Evolutionary conservation across 2,329 filamentous ascomycete species (phyloP).

Genomic region (Ophiosphaerella korrae): DNA sequence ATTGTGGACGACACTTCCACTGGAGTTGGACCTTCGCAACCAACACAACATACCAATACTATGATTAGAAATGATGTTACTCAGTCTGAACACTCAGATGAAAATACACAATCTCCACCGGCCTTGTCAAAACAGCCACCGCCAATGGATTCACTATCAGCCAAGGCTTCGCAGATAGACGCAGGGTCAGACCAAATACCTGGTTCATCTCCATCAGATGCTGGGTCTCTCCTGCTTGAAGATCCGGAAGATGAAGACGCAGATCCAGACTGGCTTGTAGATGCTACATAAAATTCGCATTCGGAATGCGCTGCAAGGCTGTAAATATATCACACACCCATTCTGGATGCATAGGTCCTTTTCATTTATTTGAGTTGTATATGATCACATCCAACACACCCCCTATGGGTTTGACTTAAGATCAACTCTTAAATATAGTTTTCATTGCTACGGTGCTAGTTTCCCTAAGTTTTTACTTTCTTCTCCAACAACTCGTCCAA

Average conservation of each 20-base stretch:
- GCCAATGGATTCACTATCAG: too few relatives aligned
- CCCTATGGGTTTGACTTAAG: too few relatives aligned
- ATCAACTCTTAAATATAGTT: too few relatives aligned
- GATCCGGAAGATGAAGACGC: conserved; percentile 70
- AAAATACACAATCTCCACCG: conserved; percentile 3
- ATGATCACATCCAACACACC: too few relatives aligned
- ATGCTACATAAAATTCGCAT: conserved; percentile 27
- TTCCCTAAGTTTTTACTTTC: conserved; percentile 4
- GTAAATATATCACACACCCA: not conserved
- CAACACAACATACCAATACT: not conserved
- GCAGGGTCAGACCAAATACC: not conserved
- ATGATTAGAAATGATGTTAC: conserved; percentile 1
- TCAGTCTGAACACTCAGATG: too few relatives aligned
- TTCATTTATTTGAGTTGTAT: too few relatives aligned
- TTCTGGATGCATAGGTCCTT: too few relatives aligned
- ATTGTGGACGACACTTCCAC: not conserved
- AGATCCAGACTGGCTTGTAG: conserved; percentile 65
- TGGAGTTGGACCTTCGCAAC: not conserved
- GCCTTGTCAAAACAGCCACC: not conserved
- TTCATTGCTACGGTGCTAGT: too few relatives aligned
- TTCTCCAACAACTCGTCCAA: conserved; percentile 52
- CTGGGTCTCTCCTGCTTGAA: conserved; percentile 61
- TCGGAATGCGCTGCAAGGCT: not conserved
- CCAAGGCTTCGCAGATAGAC: too few relatives aligned
- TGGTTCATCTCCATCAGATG: conserved; percentile 43